These are phyloP conservation scores for Chenopodium berlandieri DNA, from an alignment of 148 eudicot genomes.

Conservation along the genomic window DNA sequence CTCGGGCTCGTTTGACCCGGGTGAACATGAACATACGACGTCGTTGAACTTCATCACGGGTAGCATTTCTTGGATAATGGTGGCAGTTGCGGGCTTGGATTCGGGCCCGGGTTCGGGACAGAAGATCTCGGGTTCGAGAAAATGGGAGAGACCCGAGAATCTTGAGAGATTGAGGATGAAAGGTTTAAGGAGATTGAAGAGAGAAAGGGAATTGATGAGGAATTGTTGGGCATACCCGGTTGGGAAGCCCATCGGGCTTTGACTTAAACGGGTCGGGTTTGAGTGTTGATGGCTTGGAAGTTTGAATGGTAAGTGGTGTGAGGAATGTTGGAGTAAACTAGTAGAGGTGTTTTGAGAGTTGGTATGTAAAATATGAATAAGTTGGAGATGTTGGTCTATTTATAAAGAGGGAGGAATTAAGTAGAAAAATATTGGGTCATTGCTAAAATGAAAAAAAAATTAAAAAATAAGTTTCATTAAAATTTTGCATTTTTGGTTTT, in stretches of 20 bases:
- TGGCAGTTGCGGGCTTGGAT: conserved; percentile 46
- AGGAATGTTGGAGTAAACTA: too few species aligned
- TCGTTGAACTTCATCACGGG: conserved; percentile 66
- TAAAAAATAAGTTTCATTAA: too few species aligned
- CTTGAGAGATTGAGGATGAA: conserved; percentile 29
- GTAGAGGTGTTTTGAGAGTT: too few species aligned
- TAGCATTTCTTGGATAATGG: conserved; percentile 60
- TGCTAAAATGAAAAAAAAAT: too few species aligned
- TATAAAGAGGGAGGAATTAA: background rate
- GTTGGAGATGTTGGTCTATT: background rate
- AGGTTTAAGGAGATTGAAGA: conserved; percentile 40
- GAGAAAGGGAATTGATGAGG: conserved; percentile 43
- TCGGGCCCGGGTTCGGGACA: conserved; percentile 33
- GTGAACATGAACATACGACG: conserved; percentile 5
- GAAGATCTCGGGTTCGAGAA: conserved; percentile 49
- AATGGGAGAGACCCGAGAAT: conserved; percentile 50
- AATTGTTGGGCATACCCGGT: conserved; percentile 50
- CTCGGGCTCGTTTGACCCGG: conserved; percentile 32
- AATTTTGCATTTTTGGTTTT: too few species aligned
- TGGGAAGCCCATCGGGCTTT: conserved; percentile 49
- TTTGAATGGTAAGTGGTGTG: too few species aligned
- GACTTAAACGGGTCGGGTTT: background rate
- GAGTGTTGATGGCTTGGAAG: too few species aligned
- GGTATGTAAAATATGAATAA: too few species aligned
- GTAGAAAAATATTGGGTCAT: too few species aligned